These are phyloP conservation scores for Malus fusca DNA, from an alignment of 306 rosid genomes.

Conservation along the genomic window DNA sequence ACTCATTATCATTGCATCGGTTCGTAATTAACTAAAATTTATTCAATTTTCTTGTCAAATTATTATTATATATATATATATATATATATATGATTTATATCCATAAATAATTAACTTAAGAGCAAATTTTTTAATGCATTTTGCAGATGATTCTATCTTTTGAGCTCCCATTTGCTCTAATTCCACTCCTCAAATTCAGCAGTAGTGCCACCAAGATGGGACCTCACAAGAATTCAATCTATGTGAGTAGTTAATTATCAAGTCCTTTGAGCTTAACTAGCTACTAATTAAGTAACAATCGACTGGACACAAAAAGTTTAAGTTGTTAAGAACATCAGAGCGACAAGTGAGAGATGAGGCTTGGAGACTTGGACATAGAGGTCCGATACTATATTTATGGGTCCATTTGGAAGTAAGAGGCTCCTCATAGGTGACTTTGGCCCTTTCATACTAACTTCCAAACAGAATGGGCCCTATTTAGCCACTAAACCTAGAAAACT, in stretches of 20 bases:
- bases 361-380: neutral
- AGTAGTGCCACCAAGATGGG: conserved; percentile 78
- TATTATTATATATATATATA: too few relatives aligned
- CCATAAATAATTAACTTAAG: neutral
- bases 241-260: conserved; percentile 14
- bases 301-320: neutral
- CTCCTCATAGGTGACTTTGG: neutral
- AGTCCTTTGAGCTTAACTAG: neutral
- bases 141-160: conserved; percentile 89
- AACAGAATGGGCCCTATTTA: neutral
- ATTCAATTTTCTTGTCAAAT: neutral
- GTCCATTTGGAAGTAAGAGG: neutral
- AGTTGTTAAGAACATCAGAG: neutral
- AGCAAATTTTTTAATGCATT: neutral
- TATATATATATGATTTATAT: too few relatives aligned
- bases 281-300: neutral
- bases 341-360: neutral
- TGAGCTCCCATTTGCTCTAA: conserved; percentile 82
- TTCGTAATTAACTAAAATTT: conserved; percentile 12
- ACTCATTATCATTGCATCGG: conserved; percentile 72
- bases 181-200: conserved; percentile 88
- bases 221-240: conserved; percentile 71
- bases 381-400: neutral
- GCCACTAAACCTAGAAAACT: neutral
- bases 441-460: neutral